phyloP scores from a whole-genome alignment of 2,329 filamentous ascomycete species.

The Trichophyton schoenleinii region DNA sequence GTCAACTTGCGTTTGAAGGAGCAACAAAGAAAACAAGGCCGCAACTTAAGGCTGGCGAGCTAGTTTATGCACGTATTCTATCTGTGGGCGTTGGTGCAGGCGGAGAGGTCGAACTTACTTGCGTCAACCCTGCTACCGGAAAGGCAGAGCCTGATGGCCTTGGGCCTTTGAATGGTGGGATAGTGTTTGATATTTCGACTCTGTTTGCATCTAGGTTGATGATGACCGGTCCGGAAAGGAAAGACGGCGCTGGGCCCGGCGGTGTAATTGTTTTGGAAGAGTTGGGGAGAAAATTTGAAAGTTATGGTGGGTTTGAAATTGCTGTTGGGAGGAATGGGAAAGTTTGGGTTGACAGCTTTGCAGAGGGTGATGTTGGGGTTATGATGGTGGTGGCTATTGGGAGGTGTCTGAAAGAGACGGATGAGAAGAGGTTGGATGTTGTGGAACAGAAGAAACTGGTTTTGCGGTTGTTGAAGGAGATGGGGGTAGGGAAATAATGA shows the following conservation, averaged over 20 bases:
- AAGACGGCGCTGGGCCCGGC: conserved; percentile 39
- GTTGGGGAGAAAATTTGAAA: conserved; percentile 58
- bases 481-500: conserved; percentile 17
- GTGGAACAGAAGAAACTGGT: conserved; percentile 37
- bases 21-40: conserved; percentile 88
- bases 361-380: conserved; percentile 43
- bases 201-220: conserved; percentile 72
- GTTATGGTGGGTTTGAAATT: conserved; percentile 63
- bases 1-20: conserved; percentile 82
- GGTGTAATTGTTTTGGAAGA: conserved; percentile 65
- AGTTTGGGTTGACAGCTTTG: conserved; percentile 71
- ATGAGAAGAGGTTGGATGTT: conserved; percentile 43
- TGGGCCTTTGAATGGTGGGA: conserved; percentile 70
- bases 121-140: conserved; percentile 72
- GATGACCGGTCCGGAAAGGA: conserved; percentile 27
- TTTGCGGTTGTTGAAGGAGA: conserved; percentile 30
- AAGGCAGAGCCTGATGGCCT: conserved; percentile 79
- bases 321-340: conserved; percentile 85
- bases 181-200: conserved; percentile 69
- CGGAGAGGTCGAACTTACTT: conserved; percentile 83
- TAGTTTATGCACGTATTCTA: conserved; percentile 79
- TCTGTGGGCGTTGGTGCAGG: conserved; percentile 67
- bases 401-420: conserved; percentile 62
- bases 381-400: conserved; percentile 67
- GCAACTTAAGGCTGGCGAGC: conserved; percentile 56